A percentile compares a stretch with the other conserved stretches of the same genome.
Evolutionary conservation across 179 eudicot species (phyloP).

Genomic region (Carnegiea gigantea): DNA sequence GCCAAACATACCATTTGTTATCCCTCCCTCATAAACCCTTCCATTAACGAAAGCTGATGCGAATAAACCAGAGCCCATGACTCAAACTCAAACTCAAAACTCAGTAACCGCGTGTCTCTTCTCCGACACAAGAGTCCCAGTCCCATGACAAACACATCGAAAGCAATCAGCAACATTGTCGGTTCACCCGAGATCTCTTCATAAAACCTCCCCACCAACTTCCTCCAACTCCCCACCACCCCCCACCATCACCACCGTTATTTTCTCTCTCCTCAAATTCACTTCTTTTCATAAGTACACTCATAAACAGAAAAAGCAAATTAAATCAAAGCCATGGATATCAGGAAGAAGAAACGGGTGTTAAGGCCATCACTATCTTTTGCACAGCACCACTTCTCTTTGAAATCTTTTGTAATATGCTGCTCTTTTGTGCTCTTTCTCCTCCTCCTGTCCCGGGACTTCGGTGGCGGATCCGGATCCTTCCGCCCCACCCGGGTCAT

Average conservation of each 20-base stretch:
- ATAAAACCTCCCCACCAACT: conserved; percentile 9
- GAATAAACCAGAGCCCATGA: not conserved
- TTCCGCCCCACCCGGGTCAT: conserved; percentile 37
- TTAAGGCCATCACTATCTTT: conserved; percentile 27
- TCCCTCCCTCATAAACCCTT: not conserved
- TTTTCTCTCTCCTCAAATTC: not conserved
- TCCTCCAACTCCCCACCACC: not conserved
- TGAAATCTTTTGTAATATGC: conserved; percentile 26
- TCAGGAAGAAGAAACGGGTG: conserved; percentile 36
- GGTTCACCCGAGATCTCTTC: conserved; percentile 33
- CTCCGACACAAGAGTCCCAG: conserved; percentile 14
- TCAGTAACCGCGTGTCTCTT: conserved; percentile 30
- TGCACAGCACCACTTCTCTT: conserved; percentile 9
- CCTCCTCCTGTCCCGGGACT: conserved; percentile 26
- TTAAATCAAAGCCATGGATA: conserved; percentile 27
- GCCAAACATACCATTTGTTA: not conserved
- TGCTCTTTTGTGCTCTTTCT: conserved; percentile 23
- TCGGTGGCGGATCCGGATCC: conserved; percentile 21
- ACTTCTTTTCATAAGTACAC: not conserved
- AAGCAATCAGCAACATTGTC: conserved; percentile 26
- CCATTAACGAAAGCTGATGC: not conserved
- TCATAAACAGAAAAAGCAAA: not conserved
- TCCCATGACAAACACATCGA: conserved; percentile 14
- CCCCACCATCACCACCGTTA: not conserved
- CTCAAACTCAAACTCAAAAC: conserved; percentile 5